phyloP scores from a whole-genome alignment of 163 green algal species.

The Chlorella variabilis region DNA sequence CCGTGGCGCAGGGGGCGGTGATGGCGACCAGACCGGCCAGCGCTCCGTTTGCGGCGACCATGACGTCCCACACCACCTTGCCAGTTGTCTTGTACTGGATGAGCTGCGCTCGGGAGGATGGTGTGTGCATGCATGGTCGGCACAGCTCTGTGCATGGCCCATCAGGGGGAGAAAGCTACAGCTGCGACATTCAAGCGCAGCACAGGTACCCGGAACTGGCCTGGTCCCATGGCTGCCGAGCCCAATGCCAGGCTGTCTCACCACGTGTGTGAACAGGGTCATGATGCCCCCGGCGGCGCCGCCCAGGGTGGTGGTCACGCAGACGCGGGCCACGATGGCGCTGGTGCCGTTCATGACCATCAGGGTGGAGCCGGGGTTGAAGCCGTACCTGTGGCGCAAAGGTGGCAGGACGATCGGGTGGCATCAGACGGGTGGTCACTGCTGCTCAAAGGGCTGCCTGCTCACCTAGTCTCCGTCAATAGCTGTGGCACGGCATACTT shows the following conservation, averaged over 20 bases:
- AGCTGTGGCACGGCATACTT: no score
- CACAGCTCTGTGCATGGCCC: no score
- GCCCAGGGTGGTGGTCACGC: slow-evolving; percentile 80
- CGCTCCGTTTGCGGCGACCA: slow-evolving; percentile 77
- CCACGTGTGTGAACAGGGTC: slow-evolving; percentile 66
- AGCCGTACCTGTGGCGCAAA: slow-evolving; percentile 64
- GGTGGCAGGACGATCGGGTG: no score
- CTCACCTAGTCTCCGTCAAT: no score
- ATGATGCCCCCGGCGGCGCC: slow-evolving; percentile 73
- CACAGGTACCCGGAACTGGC: no score
- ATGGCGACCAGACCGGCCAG: slow-evolving; percentile 82
- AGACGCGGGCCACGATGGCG: slow-evolving; percentile 21
- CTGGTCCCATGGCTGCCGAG: no score
- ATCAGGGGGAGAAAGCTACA: no score
- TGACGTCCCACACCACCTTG: slow-evolving; percentile 60
- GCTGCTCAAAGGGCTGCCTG: not conserved
- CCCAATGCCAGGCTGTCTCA: not conserved
- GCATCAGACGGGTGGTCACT: no score
- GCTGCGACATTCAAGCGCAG: no score
- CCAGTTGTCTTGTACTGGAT: not conserved
- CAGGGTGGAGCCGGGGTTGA: slow-evolving; percentile 54
- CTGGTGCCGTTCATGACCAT: slow-evolving; percentile 24
- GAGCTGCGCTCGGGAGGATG: no score
- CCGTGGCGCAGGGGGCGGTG: slow-evolving; percentile 61
- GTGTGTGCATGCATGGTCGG: no score